phyloP scores from a whole-genome alignment of 371 early-diverging fungal genomes.

The Mortierella sp. region DNA sequence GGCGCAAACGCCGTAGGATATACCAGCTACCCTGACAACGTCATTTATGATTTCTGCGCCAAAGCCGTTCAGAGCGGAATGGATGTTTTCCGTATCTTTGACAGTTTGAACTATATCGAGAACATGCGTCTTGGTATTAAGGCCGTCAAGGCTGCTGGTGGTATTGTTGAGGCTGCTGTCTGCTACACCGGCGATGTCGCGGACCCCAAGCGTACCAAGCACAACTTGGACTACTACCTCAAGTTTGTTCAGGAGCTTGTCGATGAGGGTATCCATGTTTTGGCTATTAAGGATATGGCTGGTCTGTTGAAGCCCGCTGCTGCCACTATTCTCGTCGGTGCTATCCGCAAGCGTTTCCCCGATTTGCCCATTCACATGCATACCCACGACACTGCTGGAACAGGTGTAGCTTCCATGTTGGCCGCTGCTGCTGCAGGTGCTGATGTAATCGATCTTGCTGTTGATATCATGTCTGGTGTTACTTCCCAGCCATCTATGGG shows the following conservation, averaged over 20 bases:
- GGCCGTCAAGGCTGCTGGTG: conserved; percentile 94
- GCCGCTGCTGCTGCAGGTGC: conserved; percentile 95
- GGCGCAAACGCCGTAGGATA: conserved; percentile 98
- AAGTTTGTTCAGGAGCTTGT: conserved; percentile 91
- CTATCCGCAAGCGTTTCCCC: conserved; percentile 91
- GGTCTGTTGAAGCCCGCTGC: conserved; percentile 94
- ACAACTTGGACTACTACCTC: conserved; percentile 92
- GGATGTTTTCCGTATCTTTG: conserved; percentile 97
- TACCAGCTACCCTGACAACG: conserved; percentile 97
- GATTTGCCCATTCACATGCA: conserved; percentile 95
- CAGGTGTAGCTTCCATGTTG: conserved; percentile 95
- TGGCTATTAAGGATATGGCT: conserved; percentile 98
- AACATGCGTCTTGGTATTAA: conserved; percentile 95
- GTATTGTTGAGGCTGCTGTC: conserved; percentile 93
- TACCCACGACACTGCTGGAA: conserved; percentile 97
- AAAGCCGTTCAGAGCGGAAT: conserved; percentile 91
- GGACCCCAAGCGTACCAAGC: conserved; percentile 82
- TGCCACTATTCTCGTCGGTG: conserved; percentile 83
- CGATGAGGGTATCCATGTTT: conserved; percentile 91
- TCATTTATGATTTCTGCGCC: conserved; percentile 94
- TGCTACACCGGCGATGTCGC: conserved; percentile 96
- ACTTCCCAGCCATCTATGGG: conserved; percentile 98
- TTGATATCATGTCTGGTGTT: conserved; percentile 95
- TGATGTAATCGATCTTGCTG: conserved; percentile 93
- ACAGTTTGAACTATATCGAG: conserved; percentile 94